These are phyloP conservation scores for Penicillium sclerotiorum DNA, from an alignment of 2,329 filamentous ascomycete species.

Conservation along the genomic window DNA sequence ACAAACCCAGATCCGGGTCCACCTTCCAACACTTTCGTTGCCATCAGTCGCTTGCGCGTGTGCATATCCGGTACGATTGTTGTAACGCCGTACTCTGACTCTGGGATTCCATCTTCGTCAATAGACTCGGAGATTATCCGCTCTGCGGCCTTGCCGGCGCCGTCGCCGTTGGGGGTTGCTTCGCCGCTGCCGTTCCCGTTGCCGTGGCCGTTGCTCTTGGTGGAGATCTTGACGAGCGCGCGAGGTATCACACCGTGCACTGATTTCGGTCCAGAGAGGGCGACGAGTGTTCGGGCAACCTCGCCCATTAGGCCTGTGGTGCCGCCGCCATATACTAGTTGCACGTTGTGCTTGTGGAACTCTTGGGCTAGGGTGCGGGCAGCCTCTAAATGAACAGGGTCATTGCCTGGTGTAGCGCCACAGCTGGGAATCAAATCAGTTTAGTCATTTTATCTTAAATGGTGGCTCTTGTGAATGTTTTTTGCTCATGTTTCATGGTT, in stretches of 20 bases:
- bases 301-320: conserved; percentile 96
- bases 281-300: conserved; percentile 80
- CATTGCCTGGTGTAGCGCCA: conserved; percentile 74
- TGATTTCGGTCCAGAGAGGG: conserved; percentile 74
- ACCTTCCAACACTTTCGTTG: conserved; percentile 77
- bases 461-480: neutral
- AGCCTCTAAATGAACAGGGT: conserved; percentile 73
- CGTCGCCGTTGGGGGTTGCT: conserved; percentile 49
- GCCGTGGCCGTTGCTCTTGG: conserved; percentile 22
- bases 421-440: conserved; percentile 59
- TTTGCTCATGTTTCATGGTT: too few relatives aligned
- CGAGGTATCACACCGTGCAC: conserved; percentile 95
- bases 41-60: conserved; percentile 92
- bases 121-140: conserved; percentile 58
- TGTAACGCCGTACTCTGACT: conserved; percentile 71
- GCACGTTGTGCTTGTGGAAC: conserved; percentile 76
- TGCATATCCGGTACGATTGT: conserved; percentile 96
- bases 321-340: conserved; percentile 91
- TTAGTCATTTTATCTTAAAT: neutral
- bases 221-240: conserved; percentile 76
- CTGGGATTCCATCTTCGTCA: conserved; percentile 31
- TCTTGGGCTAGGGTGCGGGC: conserved; percentile 73
- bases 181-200: conserved; percentile 18
- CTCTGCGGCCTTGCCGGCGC: conserved; percentile 51
- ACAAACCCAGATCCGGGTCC: conserved; percentile 87